Evolutionary conservation across 345 rosid genomes (phyloP).

Genomic region (Salix viminalis): DNA sequence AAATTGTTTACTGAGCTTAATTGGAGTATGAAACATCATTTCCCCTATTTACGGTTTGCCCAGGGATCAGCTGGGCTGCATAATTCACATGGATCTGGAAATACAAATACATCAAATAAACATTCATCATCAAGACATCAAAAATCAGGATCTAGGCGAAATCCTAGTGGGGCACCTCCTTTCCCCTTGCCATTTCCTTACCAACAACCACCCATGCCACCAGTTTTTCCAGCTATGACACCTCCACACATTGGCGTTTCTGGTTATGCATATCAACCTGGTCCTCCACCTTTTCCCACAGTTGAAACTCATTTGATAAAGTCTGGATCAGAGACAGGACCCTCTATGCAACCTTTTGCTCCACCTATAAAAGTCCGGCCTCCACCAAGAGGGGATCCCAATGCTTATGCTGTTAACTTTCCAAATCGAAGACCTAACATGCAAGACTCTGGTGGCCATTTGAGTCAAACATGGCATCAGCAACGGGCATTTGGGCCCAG

Average conservation of each 20-base stretch:
- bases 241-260: constrained; percentile 64
- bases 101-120: constrained; percentile 46
- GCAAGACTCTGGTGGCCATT: constrained; percentile 44
- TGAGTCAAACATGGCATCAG: constrained; percentile 57
- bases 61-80: constrained; percentile 55
- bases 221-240: constrained; percentile 52
- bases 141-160: constrained; percentile 59
- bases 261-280: constrained; percentile 57
- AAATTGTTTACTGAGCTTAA: neutral
- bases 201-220: constrained; percentile 44
- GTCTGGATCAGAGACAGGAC: constrained; percentile 47
- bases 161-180: constrained; percentile 51
- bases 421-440: constrained; percentile 45
- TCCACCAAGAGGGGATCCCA: constrained; percentile 59
- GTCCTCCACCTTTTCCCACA: constrained; percentile 57
- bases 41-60: constrained; percentile 10
- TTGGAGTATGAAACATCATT: neutral
- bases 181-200: constrained; percentile 53
- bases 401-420: constrained; percentile 36
- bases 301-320: constrained; percentile 55
- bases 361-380: constrained; percentile 51
- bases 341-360: constrained; percentile 46
- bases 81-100: constrained; percentile 53
- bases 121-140: constrained; percentile 53
- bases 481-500: constrained; percentile 51